These are phyloP conservation scores for Saturnispora serradocipensis DNA, from an alignment of 805 yeast species.

Conservation along the genomic window DNA sequence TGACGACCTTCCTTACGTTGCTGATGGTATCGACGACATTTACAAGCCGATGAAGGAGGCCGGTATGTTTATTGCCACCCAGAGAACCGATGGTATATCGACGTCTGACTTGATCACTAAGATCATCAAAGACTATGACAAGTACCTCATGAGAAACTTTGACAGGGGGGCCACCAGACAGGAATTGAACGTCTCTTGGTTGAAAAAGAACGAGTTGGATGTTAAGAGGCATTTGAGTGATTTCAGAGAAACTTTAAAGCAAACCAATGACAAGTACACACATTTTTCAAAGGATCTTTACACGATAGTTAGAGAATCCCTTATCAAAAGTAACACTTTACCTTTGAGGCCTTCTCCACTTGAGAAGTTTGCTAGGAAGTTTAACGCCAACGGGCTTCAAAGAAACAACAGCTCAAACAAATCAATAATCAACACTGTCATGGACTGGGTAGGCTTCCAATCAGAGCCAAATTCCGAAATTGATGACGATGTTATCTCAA, in stretches of 20 bases:
- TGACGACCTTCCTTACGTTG: constrained; percentile 91
- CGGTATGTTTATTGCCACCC: constrained; percentile 90
- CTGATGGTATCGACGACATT: constrained; percentile 83
- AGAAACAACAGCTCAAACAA: constrained; percentile 15
- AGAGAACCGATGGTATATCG: constrained; percentile 92
- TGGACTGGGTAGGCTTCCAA: constrained; percentile 29
- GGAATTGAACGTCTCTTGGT: constrained; percentile 94
- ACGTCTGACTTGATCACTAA: constrained; percentile 94
- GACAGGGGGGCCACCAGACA: constrained; percentile 96
- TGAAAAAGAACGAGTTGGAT: constrained; percentile 93
- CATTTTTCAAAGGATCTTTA: constrained; percentile 75
- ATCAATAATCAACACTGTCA: constrained; percentile 27
- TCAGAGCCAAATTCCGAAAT: constrained; percentile 20
- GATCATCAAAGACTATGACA: constrained; percentile 91
- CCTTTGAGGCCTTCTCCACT: constrained; percentile 40
- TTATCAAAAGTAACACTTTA: constrained; percentile 22
- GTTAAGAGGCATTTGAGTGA: constrained; percentile 83
- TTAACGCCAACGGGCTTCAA: constrained; percentile 43
- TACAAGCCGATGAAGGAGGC: constrained; percentile 83
- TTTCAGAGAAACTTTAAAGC: constrained; percentile 78
- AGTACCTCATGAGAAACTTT: constrained; percentile 92
- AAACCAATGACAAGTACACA: constrained; percentile 57
- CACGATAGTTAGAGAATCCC: constrained; percentile 71
- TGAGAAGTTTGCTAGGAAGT: constrained; percentile 57
- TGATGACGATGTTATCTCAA: constrained; percentile 13